Conservation (phyloP, 345 rosid genomes). For the Citrus mangshanensis region DNA sequence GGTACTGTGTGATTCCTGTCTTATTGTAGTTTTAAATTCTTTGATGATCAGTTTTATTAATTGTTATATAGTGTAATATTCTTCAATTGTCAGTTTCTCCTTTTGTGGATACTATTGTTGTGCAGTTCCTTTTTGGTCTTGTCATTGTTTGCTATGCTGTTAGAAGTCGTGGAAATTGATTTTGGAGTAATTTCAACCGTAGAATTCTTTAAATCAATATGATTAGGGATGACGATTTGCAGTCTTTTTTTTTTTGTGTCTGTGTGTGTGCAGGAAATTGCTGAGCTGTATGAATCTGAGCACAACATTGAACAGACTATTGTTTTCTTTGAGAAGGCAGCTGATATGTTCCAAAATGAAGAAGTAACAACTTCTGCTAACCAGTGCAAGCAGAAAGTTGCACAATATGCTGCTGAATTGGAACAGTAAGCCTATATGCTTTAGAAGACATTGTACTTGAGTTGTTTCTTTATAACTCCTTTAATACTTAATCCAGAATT, state of each 20-base stretch:
- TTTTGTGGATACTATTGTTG: not conserved
- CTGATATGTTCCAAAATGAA: slow-evolving; percentile 78
- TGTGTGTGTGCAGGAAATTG: slow-evolving; percentile 63
- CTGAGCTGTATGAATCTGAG: slow-evolving; percentile 67
- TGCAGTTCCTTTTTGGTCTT: not conserved
- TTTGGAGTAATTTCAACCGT: not conserved
- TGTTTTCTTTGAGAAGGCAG: slow-evolving; percentile 68
- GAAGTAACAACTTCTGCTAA: slow-evolving; percentile 92
- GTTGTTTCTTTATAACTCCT: not conserved
- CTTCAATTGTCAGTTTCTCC: not conserved
- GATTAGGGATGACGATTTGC: not conserved
- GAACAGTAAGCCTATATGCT: slow-evolving; percentile 61
- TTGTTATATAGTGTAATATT: not conserved
- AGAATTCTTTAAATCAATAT: not conserved
- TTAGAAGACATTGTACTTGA: not conserved
- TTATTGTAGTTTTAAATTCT: not conserved
- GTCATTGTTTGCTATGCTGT: not conserved
- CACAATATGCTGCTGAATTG: slow-evolving; percentile 87
- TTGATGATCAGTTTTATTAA: not conserved
- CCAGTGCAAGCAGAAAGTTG: slow-evolving; percentile 97
- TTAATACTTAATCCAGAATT: not conserved
- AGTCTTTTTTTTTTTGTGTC: not conserved
- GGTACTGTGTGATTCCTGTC: slow-evolving; percentile 38
- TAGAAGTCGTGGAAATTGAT: not conserved
- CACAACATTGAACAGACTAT: slow-evolving; percentile 61